Base-by-base conservation (phyloP, 2,329 filamentous ascomycete species). In the Huntiella omanensis region DNA sequence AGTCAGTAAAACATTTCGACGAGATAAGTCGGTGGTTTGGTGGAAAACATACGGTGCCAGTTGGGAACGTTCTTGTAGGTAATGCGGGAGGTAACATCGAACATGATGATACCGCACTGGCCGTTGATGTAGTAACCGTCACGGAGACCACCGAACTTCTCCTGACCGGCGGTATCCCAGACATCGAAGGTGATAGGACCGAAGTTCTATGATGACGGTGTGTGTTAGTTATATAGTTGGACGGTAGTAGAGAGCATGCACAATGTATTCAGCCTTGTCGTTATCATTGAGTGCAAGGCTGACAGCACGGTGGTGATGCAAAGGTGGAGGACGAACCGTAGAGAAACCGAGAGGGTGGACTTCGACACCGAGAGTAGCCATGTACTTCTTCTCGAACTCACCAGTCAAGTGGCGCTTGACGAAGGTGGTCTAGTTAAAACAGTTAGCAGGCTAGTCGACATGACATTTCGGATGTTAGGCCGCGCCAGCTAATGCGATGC, bases 41-140 rank as follows among this genome's bases (percentile, higher is more conserved):
- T 5, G 33, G 5, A 39, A 35, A 51, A 78, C 85, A 64, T 80
- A 94, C 91, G 91, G 70, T 98, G 91, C 91, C 91, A 98, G 83
- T 96, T 96, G 71, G 91, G 91, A 54, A 98, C 91, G 74, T 98
- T 98, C 83, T 98, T 98, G 82, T 98, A 98, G 66, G 91, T 98
- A 66, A 98, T 96, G 63, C 91, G 84, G 57, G 88, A 95, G 54
- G 91, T 96, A 56, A 98, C 88, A 68, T 98, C 88, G 68, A 98
- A 98, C 88, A 98, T 98, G 80, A 98, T 96, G 74, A 98, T 95
- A 71, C 91, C 88, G 68, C 88, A 96, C 71, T 96, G 88, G 61
- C 88, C 88, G 73, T 95, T 95, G 77, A 98, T 98, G 75, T 98
- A 98, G 80, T 98, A 98, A 58, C 88, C 88, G 69, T 98, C 88